These are phyloP conservation scores for Pelargonium fulgidum DNA, from an alignment of 441 rosid species.

Conservation along the genomic window DNA sequence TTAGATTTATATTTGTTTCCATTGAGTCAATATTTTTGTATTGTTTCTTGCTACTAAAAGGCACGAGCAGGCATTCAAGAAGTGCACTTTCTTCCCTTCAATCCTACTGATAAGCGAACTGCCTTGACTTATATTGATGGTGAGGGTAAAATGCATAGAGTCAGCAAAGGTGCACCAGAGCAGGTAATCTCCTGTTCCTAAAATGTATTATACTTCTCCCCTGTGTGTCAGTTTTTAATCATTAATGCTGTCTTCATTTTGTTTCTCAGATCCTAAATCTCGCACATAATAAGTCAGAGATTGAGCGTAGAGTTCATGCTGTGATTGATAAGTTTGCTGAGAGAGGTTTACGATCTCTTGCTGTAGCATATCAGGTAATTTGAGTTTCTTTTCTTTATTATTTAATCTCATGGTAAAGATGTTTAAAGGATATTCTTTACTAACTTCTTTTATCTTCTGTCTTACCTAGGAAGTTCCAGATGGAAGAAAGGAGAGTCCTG, in stretches of 20 bases:
- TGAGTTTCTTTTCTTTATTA: no score
- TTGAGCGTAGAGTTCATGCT: conserved; percentile 42
- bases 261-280: neutral
- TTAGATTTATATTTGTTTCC: no score
- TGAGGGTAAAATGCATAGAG: conserved; percentile 48
- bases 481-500: conserved; percentile 37
- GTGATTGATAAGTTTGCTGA: conserved; percentile 62
- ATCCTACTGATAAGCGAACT: conserved; percentile 55
- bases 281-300: conserved; percentile 26
- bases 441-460: no score
- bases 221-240: neutral
- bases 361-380: conserved; percentile 36
- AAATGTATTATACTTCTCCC: no score
- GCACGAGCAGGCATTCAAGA: conserved; percentile 21
- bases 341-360: conserved; percentile 66
- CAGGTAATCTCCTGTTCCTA: conserved; percentile 25
- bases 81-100: conserved; percentile 61
- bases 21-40: no score
- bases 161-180: conserved; percentile 64
- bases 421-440: no score
- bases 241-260: no score
- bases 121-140: conserved; percentile 42
- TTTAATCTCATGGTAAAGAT: no score
- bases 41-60: neutral
- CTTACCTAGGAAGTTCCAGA: conserved; percentile 36